Evolutionary conservation across 1,284 basidiomycete genomes (phyloP), one percentile per base, ranked within the genome.

Genomic region (Pseudozyma thailandica): DNA sequence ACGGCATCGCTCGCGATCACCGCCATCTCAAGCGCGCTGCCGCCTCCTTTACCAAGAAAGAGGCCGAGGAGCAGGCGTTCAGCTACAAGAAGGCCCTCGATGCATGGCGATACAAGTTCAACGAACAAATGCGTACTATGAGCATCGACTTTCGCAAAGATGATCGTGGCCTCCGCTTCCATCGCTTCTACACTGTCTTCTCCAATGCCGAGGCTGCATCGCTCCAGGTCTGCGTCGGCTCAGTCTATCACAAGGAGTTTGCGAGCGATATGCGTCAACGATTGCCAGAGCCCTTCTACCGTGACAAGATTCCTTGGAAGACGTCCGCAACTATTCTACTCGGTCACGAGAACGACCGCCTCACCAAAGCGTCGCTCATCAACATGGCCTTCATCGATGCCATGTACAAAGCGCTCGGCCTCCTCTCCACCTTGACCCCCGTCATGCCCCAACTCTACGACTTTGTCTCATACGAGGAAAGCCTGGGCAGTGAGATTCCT

Each of bases 41-140:
- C 25, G 56, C 66, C 4, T 21, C 49, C 15, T 49, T 72, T 30
- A 47, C 53, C 30, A 65, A 61, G n/a, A 54, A 54, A 28, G 62
- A 72, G 30, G 68, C 58, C 16, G 68, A 72, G 35, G 53, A 61
- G 20, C 68, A 65, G 20, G 52, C 62, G 3, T 15, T 35, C 8
- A 51, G 43, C 3, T 72, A 65, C 43, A 65, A 72, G 31, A 56
- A 62, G 43, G 58, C 54, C 6, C 49, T 72, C 33, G 68, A 65
- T 49, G 62, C 61, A 28, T 72, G 68, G 68, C 49, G 68, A 8
- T 72, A 54, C 51, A 61, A 72, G 48, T 65, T 65, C 45, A 57
- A 60, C 50, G 68, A 72, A 27, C 62, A 72, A 48, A 72, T 72
- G 68, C 62, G 62, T 10, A 61, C 50, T 28, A 57, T 65, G 61